Conservation (phyloP, 768 basidiomycete species). For the Panellus pusillus region DNA sequence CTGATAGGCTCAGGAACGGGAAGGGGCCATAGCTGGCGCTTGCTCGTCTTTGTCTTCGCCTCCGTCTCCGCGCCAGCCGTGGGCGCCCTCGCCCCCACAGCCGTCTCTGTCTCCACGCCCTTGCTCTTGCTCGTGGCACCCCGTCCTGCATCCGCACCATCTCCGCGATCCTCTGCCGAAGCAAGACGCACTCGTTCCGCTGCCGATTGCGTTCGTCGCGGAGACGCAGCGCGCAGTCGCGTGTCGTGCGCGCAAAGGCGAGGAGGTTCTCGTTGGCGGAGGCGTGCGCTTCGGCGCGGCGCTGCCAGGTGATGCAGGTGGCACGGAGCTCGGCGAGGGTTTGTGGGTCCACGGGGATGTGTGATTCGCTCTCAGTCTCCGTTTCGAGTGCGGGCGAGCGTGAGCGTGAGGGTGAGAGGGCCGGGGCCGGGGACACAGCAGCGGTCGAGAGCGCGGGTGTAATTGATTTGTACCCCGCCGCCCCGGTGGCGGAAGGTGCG, state of each 20-base stretch:
- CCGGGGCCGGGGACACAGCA: not conserved
- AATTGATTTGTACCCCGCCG: no score
- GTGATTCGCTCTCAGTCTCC: no score
- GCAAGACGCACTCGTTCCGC: conserved; percentile 1
- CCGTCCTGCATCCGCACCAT: not conserved
- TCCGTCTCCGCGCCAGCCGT: not conserved
- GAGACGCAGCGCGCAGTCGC: conserved; percentile 26
- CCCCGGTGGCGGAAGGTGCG: conserved; percentile 10
- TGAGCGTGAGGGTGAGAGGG: not conserved
- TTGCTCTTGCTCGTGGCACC: no score
- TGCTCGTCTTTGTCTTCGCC: not conserved
- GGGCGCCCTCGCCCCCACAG: not conserved
- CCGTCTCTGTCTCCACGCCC: not conserved
- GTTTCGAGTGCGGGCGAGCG: conserved; percentile 15
- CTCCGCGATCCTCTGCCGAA: conserved; percentile 11
- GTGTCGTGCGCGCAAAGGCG: conserved; percentile 40
- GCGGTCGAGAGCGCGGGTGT: not conserved
- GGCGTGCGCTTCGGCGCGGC: conserved; percentile 51
- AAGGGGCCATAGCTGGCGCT: no score
- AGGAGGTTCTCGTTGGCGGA: conserved; percentile 46
- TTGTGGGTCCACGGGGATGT: conserved; percentile 28
- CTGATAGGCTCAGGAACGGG: not conserved
- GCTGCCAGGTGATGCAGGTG: conserved; percentile 47
- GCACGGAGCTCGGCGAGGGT: conserved; percentile 44
- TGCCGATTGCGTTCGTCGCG: conserved; percentile 10